phyloP scores from a whole-genome alignment of 331 rosid genomes.

The Acacia concinna region DNA sequence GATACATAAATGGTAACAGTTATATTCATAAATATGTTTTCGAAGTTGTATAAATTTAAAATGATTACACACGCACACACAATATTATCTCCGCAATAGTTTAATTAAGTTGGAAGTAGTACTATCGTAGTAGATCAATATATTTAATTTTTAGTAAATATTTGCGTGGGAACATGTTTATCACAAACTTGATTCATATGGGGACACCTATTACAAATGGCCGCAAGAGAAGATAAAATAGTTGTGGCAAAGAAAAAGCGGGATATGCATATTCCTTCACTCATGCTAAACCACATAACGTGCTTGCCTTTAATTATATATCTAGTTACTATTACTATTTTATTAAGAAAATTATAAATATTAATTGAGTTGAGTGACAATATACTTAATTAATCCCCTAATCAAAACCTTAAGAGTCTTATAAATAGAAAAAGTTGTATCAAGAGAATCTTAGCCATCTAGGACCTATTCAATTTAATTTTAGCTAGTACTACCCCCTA shows the following conservation, averaged over 20 bases:
- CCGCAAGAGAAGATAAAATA: constrained; percentile 4
- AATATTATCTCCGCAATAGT: not conserved
- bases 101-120: not conserved
- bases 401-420: not conserved
- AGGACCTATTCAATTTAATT: not conserved
- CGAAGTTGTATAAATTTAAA: not conserved
- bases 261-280: not conserved
- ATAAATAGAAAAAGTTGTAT: not conserved
- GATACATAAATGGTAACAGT: no score
- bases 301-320: not conserved
- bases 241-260: not conserved
- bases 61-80: not conserved
- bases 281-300: constrained; percentile 6
- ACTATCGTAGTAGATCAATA: not conserved
- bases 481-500: not conserved
- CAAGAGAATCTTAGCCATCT: not conserved
- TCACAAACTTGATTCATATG: not conserved
- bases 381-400: not conserved
- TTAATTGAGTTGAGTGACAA: not conserved
- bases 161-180: not conserved
- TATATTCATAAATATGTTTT: no score
- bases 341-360: not conserved
- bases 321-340: not conserved
- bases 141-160: not conserved
- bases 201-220: constrained; percentile 16